These are phyloP conservation scores for Ophiostoma himal-ulmi DNA, from an alignment of 2,329 filamentous ascomycete genomes.

Conservation along the genomic window DNA sequence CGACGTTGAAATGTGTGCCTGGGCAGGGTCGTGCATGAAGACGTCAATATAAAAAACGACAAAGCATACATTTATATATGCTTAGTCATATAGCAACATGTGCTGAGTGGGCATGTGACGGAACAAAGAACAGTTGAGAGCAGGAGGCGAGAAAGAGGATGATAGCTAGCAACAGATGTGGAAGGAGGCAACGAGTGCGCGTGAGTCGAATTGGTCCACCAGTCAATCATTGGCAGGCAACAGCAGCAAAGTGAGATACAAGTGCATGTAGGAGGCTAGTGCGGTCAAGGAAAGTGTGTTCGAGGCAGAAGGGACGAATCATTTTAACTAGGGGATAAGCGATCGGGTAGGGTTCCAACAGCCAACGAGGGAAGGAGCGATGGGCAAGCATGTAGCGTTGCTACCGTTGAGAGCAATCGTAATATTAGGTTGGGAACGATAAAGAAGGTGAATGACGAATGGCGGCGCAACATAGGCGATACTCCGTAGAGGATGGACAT, in stretches of 20 bases:
- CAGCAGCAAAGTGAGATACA: not conserved
- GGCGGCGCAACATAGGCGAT: not conserved
- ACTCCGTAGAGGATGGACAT: not conserved
- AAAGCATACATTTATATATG: not conserved
- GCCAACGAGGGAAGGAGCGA: constrained; percentile 1
- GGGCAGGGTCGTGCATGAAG: not conserved
- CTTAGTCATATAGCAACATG: not conserved
- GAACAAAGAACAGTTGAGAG: not conserved
- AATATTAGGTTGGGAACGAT: not conserved
- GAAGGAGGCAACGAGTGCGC: not conserved
- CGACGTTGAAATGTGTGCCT: not conserved
- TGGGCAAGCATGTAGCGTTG: not conserved
- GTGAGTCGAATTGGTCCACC: not conserved
- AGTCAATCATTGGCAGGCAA: not conserved
- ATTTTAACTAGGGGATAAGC: not conserved
- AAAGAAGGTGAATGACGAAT: not conserved
- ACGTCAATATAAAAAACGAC: not conserved
- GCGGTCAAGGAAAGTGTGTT: not conserved
- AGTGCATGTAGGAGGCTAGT: no score
- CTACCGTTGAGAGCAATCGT: not conserved
- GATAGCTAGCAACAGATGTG: not conserved
- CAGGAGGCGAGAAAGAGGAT: not conserved
- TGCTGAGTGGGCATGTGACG: not conserved
- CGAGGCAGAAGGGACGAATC: not conserved
- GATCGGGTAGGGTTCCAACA: not conserved